A percentile compares a stretch with the other conserved stretches of the same genome.
These are phyloP conservation scores for Aspergillus sp. DNA, from an alignment of 2,329 filamentous ascomycete genomes.

Conservation along the genomic window DNA sequence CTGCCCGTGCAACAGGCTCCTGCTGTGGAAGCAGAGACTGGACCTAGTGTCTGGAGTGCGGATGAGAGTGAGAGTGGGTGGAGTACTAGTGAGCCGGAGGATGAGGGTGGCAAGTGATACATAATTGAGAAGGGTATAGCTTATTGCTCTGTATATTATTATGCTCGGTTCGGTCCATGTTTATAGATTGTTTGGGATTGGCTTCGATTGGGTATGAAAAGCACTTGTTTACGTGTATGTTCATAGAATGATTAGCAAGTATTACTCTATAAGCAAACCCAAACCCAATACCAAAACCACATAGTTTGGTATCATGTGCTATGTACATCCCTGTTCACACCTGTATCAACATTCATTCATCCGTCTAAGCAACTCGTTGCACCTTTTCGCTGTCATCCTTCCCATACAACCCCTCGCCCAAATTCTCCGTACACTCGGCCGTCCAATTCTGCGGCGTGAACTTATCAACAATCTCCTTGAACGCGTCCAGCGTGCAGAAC, in stretches of 20 bases:
- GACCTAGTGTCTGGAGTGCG: conserved; percentile 25
- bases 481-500: conserved; percentile 86
- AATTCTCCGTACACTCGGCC: conserved; percentile 51
- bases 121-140: neutral
- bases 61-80: conserved; percentile 33
- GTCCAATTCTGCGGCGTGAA: conserved; percentile 80
- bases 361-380: neutral
- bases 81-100: conserved; percentile 21
- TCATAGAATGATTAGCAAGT: too few relatives aligned
- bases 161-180: too few relatives aligned
- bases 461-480: conserved; percentile 87
- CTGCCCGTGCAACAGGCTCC: neutral
- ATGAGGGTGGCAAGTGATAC: conserved; percentile 8
- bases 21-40: neutral
- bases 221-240: too few relatives aligned
- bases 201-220: too few relatives aligned
- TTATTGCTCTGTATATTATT: neutral
- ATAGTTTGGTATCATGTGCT: too few relatives aligned
- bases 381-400: conserved; percentile 31
- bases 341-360: neutral
- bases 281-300: too few relatives aligned
- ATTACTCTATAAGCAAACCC: too few relatives aligned
- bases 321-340: too few relatives aligned
- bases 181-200: too few relatives aligned
- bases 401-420: conserved; percentile 50